Evolutionary conservation across 2,329 filamentous ascomycete species (phyloP).

Genomic region (Ustilaginoidea virens): DNA sequence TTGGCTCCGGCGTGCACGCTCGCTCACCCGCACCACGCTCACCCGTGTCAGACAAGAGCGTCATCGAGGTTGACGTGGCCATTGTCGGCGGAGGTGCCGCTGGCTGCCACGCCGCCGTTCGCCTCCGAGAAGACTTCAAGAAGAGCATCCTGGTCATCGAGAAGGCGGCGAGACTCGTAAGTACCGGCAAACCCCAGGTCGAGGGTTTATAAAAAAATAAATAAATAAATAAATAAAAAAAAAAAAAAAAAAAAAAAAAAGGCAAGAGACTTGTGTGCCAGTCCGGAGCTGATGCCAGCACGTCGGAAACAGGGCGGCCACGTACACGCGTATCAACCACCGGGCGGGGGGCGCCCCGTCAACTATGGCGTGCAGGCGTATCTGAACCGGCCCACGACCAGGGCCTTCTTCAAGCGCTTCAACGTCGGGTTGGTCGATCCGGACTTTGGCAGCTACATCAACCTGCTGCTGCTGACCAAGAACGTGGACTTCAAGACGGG

Average conservation of each 20-base stretch:
- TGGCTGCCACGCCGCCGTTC: not conserved
- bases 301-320: slow-evolving; percentile 1
- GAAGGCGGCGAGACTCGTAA: not conserved
- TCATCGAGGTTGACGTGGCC: not conserved
- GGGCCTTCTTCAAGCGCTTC: not conserved
- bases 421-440: not conserved
- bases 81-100: slow-evolving; percentile 1
- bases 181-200: not conserved
- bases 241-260: slow-evolving; percentile 1
- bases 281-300: too few species aligned
- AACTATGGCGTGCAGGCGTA: slow-evolving; percentile 1
- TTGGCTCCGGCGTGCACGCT: too few species aligned
- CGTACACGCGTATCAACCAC: slow-evolving; percentile 1
- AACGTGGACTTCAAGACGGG: slow-evolving; percentile 1
- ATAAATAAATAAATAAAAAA: not conserved
- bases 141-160: slow-evolving; percentile 1
- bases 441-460: not conserved
- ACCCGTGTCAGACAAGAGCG: too few species aligned
- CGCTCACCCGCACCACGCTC: too few species aligned
- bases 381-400: not conserved
- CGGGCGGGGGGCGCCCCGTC: not conserved
- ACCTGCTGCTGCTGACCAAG: not conserved
- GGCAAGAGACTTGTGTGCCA: too few species aligned
- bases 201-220: not conserved
- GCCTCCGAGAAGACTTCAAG: slow-evolving; percentile 1